Evolutionary conservation across 2,329 filamentous ascomycete genomes (phyloP).

Genomic region (Cladosporium cucumerinum): DNA sequence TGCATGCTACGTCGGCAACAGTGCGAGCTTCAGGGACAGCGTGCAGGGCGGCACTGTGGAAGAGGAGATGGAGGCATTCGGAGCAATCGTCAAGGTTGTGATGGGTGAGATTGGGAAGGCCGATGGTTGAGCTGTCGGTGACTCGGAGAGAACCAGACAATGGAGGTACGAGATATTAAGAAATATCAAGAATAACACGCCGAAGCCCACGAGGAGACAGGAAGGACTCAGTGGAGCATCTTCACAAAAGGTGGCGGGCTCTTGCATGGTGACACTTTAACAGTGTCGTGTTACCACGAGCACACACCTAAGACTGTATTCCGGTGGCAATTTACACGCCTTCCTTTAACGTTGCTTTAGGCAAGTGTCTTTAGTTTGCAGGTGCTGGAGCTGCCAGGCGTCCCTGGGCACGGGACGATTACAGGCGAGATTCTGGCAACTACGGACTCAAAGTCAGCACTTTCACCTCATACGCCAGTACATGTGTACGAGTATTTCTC

Average conservation of each 20-base stretch:
- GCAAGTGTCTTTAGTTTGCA: neutral
- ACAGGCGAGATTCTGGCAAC: neutral
- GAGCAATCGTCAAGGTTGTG: constrained; percentile 68
- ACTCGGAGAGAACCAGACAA: neutral
- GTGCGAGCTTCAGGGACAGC: constrained; percentile 70
- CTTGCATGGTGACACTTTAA: neutral
- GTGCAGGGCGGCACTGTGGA: constrained; percentile 78
- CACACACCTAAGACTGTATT: neutral
- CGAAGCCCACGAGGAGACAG: neutral
- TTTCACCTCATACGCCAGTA: neutral
- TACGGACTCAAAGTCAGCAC: neutral
- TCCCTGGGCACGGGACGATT: neutral
- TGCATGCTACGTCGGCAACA: constrained; percentile 89
- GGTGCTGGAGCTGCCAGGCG: neutral
- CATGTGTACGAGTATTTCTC: neutral
- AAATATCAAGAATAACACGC: neutral
- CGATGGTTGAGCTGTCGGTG: neutral
- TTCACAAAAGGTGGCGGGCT: neutral
- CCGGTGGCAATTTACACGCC: neutral
- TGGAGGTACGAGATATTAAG: neutral
- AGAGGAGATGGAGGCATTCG: constrained; percentile 90
- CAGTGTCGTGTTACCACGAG: neutral
- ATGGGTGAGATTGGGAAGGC: constrained; percentile 48
- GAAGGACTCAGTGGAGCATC: neutral
- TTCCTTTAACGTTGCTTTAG: neutral